These are phyloP conservation scores for Maudiozyma bulderi DNA, from an alignment of 805 yeast species.

Conservation along the genomic window DNA sequence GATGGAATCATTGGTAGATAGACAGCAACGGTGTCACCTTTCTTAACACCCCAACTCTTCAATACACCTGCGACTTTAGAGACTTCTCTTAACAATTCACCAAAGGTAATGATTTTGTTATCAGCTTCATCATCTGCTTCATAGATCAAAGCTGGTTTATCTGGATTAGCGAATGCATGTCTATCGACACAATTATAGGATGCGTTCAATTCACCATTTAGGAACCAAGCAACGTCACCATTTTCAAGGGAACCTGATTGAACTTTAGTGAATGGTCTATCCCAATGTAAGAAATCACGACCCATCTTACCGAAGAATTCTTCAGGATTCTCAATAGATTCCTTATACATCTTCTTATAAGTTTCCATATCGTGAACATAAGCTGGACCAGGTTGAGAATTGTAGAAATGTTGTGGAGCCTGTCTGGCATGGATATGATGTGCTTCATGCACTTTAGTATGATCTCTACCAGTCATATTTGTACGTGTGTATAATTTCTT, in stretches of 20 bases:
- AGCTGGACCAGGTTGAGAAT: constrained; percentile 33
- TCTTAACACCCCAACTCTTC: constrained; percentile 72
- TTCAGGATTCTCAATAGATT: constrained; percentile 77
- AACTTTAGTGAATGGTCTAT: constrained; percentile 46
- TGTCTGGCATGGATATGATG: constrained; percentile 25
- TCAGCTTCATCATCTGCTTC: constrained; percentile 88
- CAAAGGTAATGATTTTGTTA: constrained; percentile 68
- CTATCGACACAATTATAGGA: constrained; percentile 90
- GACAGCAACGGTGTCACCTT: constrained; percentile 95
- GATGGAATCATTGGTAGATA: constrained; percentile 97
- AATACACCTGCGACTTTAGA: constrained; percentile 80
- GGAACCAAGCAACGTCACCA: constrained; percentile 88
- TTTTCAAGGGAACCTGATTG: constrained; percentile 52
- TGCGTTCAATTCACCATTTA: constrained; percentile 90
- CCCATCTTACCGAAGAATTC: constrained; percentile 77
- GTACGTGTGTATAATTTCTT: neutral
- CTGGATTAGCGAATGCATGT: constrained; percentile 82
- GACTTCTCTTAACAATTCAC: constrained; percentile 76
- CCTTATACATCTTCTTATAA: constrained; percentile 60
- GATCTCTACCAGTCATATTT: constrained; percentile 16
- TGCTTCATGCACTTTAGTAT: constrained; percentile 35
- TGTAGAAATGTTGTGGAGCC: constrained; percentile 33
- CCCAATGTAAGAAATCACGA: constrained; percentile 65
- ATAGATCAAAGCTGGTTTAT: constrained; percentile 75
- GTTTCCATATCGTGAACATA: constrained; percentile 55